Percentiles rank a stretch among this genome's conserved stretches.
These are phyloP conservation scores for Umbellularia californica DNA, from an alignment of 164 flowering plant species.

Conservation along the genomic window DNA sequence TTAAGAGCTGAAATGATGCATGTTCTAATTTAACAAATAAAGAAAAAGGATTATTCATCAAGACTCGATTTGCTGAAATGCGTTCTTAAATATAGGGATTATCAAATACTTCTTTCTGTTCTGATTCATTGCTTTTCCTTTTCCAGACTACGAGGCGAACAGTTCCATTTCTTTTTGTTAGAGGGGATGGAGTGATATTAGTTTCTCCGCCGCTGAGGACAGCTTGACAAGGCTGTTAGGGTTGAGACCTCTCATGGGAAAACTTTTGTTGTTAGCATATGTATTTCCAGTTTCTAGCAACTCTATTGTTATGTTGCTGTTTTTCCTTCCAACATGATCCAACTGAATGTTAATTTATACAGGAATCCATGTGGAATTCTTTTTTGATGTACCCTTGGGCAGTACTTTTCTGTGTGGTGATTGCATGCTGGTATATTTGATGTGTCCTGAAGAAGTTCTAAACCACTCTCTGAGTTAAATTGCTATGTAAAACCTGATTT, in stretches of 20 bases:
- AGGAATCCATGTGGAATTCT: background rate
- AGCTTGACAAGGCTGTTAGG: slow-evolving; percentile 34
- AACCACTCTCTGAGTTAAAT: too few relatives aligned
- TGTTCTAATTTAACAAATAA: background rate
- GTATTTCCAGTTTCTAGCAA: background rate
- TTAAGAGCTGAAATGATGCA: background rate
- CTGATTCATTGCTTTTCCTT: background rate
- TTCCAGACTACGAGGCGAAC: slow-evolving; percentile 80
- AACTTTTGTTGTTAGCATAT: background rate
- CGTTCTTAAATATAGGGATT: background rate
- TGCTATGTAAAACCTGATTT: too few relatives aligned
- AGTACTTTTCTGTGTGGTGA: too few relatives aligned
- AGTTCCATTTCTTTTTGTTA: slow-evolving; percentile 84
- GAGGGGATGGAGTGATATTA: slow-evolving; percentile 95
- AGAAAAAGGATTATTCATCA: background rate
- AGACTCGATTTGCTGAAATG: background rate
- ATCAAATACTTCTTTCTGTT: background rate
- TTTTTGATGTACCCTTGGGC: too few relatives aligned
- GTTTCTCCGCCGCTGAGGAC: slow-evolving; percentile 95
- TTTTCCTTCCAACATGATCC: background rate
- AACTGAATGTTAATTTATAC: background rate
- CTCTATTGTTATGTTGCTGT: background rate
- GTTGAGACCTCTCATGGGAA: background rate
- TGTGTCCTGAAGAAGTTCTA: too few relatives aligned
- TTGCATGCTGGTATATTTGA: too few relatives aligned